Conservation (phyloP, 2,329 filamentous ascomycete genomes). For the Mollisiaceae sp. region DNA sequence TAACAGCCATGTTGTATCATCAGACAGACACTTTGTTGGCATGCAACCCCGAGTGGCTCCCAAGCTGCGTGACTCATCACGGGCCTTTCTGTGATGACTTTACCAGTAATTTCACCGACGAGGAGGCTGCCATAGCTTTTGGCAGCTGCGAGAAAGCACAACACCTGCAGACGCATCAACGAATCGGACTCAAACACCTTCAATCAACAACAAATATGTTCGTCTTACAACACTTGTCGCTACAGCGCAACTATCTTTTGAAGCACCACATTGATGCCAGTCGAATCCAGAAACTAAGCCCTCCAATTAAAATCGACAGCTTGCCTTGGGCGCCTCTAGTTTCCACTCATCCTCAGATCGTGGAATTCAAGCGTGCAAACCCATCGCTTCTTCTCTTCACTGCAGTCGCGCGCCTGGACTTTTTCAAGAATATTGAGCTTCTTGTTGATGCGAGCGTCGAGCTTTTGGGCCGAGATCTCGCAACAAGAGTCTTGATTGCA, state of each 20-base stretch:
- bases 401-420: constrained; percentile 27
- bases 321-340: neutral
- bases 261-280: constrained; percentile 20
- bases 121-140: constrained; percentile 26
- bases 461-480: constrained; percentile 17
- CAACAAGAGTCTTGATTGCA: constrained; percentile 22
- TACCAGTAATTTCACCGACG: constrained; percentile 18
- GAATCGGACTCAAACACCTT: constrained; percentile 21
- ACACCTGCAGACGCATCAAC: constrained; percentile 22
- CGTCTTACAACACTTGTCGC: constrained; percentile 26
- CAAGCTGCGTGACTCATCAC: constrained; percentile 28
- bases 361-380: constrained; percentile 7
- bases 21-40: constrained; percentile 27
- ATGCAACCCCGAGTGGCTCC: constrained; percentile 23
- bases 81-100: constrained; percentile 27
- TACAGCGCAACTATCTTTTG: constrained; percentile 27
- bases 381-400: constrained; percentile 23
- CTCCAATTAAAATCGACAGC: constrained; percentile 20
- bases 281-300: constrained; percentile 24
- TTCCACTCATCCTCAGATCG: constrained; percentile 8
- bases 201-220: constrained; percentile 22
- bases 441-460: constrained; percentile 22
- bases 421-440: constrained; percentile 28
- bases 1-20: constrained; percentile 25
- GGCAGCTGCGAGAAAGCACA: constrained; percentile 25